phyloP scores from a whole-genome alignment of 2,329 filamentous ascomycete species.

The Fonsecaea multimorphosa region DNA sequence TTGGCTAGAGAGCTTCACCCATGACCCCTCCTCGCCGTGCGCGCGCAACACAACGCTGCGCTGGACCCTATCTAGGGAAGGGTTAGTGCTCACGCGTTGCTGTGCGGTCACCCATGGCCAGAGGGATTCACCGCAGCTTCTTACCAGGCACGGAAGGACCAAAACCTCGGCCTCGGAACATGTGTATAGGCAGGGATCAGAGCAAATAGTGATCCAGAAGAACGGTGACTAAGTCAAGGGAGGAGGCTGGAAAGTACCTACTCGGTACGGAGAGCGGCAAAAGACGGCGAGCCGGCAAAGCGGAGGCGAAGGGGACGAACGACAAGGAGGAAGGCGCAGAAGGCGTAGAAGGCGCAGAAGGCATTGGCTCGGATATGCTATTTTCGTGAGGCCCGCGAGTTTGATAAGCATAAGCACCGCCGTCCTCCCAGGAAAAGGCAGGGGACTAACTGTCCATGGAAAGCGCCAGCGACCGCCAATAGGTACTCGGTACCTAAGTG shows the following conservation, averaged over 20 bases:
- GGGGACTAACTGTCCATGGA: not conserved
- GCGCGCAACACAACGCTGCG: not conserved
- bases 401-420: constrained; percentile 12
- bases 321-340: constrained; percentile 2
- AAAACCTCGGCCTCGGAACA: not conserved
- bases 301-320: not conserved
- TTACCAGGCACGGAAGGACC: not conserved
- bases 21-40: not conserved
- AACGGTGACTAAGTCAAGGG: not conserved
- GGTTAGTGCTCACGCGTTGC: constrained; percentile 25
- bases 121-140: not conserved
- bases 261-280: not conserved
- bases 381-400: not conserved
- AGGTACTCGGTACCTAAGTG: no score
- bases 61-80: no score
- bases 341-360: no score
- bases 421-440: no score
- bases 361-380: constrained; percentile 7
- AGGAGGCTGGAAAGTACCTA: not conserved
- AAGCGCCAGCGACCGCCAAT: constrained; percentile 7
- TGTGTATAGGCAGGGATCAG: not conserved
- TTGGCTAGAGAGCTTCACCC: not conserved
- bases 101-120: not conserved
- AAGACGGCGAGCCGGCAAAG: not conserved
- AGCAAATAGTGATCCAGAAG: not conserved